phyloP scores from a whole-genome alignment of 2,329 filamentous ascomycete species.

The Epichloe gansuensis region DNA sequence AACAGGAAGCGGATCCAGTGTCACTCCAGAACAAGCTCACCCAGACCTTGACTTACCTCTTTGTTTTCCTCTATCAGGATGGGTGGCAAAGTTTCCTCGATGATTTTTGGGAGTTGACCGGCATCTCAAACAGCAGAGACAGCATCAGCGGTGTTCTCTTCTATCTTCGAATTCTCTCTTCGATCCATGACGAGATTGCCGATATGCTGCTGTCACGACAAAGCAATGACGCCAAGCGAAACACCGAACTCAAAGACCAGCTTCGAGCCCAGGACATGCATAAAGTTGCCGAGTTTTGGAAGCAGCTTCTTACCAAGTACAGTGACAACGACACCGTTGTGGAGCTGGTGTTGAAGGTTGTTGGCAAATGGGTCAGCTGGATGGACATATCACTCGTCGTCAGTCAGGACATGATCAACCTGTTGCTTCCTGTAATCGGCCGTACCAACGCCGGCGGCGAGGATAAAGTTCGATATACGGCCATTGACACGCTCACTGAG shows the following conservation, averaged over 20 bases:
- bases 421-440: constrained; percentile 80
- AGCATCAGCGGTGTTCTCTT: constrained; percentile 69
- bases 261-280: constrained; percentile 77
- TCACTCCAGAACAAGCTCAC: constrained; percentile 93
- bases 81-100: constrained; percentile 87
- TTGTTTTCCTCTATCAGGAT: constrained; percentile 72
- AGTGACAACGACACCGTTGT: constrained; percentile 59
- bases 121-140: constrained; percentile 48
- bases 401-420: constrained; percentile 73
- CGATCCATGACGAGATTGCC: constrained; percentile 94
- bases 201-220: constrained; percentile 77
- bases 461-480: constrained; percentile 78
- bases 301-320: constrained; percentile 76
- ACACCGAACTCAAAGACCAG: constrained; percentile 82
- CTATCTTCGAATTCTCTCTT: constrained; percentile 78
- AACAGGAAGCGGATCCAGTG: constrained; percentile 54
- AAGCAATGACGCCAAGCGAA: constrained; percentile 67
- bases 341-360: constrained; percentile 80
- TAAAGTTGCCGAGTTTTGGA: constrained; percentile 83
- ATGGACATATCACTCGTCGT: constrained; percentile 92
- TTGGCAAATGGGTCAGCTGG: constrained; percentile 98
- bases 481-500: constrained; percentile 90
- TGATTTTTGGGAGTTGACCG: constrained; percentile 71
- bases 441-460: constrained; percentile 51
- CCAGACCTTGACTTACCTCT: constrained; percentile 89